phyloP scores from a whole-genome alignment of 148 eudicot genomes.

The Simmondsia chinensis region DNA sequence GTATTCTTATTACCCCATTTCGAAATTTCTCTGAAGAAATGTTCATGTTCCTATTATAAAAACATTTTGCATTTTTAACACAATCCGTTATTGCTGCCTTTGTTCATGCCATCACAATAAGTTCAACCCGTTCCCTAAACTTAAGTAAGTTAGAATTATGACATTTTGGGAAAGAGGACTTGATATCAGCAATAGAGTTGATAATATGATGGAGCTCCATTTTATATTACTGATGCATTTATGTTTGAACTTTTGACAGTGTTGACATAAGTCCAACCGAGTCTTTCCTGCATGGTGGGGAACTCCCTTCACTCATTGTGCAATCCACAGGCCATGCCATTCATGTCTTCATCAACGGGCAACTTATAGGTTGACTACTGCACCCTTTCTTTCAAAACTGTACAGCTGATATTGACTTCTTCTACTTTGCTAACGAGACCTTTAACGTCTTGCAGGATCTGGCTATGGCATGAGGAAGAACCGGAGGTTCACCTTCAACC shows the following conservation, averaged over 20 bases:
- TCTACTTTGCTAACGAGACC: slow-evolving; percentile 7
- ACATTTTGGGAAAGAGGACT: no score
- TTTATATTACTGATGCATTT: background rate
- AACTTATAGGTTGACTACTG: slow-evolving; percentile 50
- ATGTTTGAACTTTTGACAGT: slow-evolving; percentile 20
- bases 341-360: slow-evolving; percentile 80
- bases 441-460: slow-evolving; percentile 42
- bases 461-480: slow-evolving; percentile 61
- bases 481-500: slow-evolving; percentile 42
- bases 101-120: no score
- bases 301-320: slow-evolving; percentile 66
- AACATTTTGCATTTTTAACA: no score
- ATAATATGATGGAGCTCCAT: background rate
- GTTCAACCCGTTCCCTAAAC: no score
- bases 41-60: no score
- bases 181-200: background rate
- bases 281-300: slow-evolving; percentile 61
- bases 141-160: no score
- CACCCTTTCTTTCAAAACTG: background rate
- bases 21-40: no score
- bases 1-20: no score
- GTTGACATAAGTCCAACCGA: slow-evolving; percentile 67
- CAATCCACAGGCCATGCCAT: slow-evolving; percentile 78
- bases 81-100: no score
- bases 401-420: no score